Base-by-base conservation (phyloP, 345 rosid genomes). In the Kernera saxatilis region DNA sequence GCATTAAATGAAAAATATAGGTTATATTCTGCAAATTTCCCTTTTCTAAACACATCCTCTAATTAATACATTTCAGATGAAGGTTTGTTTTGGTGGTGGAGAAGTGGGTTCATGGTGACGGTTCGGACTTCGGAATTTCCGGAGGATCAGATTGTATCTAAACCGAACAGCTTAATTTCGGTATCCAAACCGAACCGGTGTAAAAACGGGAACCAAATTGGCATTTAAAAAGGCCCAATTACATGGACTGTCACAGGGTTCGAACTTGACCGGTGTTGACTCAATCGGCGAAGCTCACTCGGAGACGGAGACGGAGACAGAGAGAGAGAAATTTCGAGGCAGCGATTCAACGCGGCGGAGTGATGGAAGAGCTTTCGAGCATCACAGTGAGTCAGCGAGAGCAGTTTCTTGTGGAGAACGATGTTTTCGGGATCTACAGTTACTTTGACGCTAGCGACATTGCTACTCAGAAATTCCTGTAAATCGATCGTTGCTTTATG, bases 311-410 rank as follows among this genome's bases (percentile, higher is more conserved):
- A 18, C 11, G 5, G n/a, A n/a, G n/a, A n/a, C n/a, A 29, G 32
- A 4, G 64, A 41, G 66, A 60, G 29, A 39, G 49, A 41, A 11
- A 57, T 8, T 8, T 8, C 17, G 37, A 72, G 43, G 51, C 45
- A 55, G 43, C 48, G 41, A 22, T n/a, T 50, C 62, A 49, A 33
- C 17, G 56, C 69, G 62, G 45, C 62, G 67, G 68, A 46, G 55
- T 61, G 19, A 83, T 83, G 89, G 82, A 78, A 64, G 65, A 82
- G 65, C 60, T 76, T 14, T 9, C 72, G 67, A 76, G 59, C 3
- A 29, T 71, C 11, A 93, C 96, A 37, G 85, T 80, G 73, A 84
- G 80, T 73, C 94, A 93, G 73, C 80, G 82, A 4, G 94, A 88
- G 64, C 91, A 88, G 66, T 64, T 80, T 73, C 73, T 74, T 67